These are phyloP conservation scores for Phytopythium cucurbitacearum DNA, from an alignment of 352 stramenopile species.

Conservation along the genomic window DNA sequence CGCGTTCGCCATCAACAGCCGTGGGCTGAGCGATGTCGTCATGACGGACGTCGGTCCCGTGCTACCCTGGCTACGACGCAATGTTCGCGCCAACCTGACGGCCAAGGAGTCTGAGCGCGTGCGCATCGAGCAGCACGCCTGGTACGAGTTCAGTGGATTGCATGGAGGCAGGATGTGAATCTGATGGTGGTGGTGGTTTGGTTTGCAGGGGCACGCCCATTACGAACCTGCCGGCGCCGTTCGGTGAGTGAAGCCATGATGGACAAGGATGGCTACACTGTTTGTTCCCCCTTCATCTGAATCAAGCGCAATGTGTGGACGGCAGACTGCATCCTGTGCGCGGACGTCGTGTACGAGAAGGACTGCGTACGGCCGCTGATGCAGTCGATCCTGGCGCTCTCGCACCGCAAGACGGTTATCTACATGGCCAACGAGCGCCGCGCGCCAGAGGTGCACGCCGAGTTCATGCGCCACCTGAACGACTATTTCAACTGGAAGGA, in stretches of 20 bases:
- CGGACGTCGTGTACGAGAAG: conserved; percentile 82
- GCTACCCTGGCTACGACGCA: conserved; percentile 71
- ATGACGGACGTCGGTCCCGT: conserved; percentile 78
- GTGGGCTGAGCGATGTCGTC: conserved; percentile 55
- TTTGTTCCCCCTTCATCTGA: too few species aligned
- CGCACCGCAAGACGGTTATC: conserved; percentile 74
- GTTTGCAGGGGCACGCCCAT: conserved; percentile 51
- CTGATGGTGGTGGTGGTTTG: conserved; percentile 4
- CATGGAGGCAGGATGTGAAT: not conserved
- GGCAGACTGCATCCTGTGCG: conserved; percentile 71
- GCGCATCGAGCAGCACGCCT: conserved; percentile 52
- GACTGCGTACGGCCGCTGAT: conserved; percentile 67
- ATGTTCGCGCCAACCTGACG: conserved; percentile 60
- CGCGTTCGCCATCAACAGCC: conserved; percentile 58
- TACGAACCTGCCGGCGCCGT: conserved; percentile 48
- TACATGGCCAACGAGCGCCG: conserved; percentile 76
- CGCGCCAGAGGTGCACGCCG: conserved; percentile 32
- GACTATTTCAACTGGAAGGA: conserved; percentile 77
- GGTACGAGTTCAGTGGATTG: conserved; percentile 14
- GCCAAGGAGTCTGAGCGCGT: conserved; percentile 56
- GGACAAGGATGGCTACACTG: not conserved
- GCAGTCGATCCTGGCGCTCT: conserved; percentile 73
- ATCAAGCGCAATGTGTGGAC: not conserved
- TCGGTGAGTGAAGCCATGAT: conserved; percentile 16
- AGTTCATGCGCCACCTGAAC: conserved; percentile 65